Evolutionary conservation across 1,284 basidiomycete genomes (phyloP), one percentile per base, ranked within the genome.

Genomic region (Apiotrichum gracile): DNA sequence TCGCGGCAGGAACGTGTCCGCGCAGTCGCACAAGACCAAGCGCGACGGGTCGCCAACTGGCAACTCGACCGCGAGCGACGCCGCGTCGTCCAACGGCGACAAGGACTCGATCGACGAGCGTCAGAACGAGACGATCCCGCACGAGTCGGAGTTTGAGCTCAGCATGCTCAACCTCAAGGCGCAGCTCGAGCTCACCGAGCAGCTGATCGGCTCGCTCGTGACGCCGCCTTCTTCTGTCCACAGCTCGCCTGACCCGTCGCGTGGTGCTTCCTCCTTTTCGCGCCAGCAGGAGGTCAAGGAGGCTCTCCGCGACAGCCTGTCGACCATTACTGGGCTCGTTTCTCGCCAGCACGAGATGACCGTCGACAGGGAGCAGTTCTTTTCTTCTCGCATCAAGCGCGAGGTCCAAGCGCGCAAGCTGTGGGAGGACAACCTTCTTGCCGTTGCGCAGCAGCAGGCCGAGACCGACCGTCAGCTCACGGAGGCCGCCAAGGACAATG

Each of bases 391-490:
- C 54, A 78, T 90, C 16, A 78, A 80, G 60, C 78, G 80, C 21
- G 91, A 96, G 68, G 79, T 82, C 45, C 82, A 85, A 67, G 80
- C 88, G 25, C 83, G 87, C 66, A 81, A 78, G 29, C 79, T 93
- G 21, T 97, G 93, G 94, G 92, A 97, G 74, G 88, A 93, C 73
- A 93, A 89, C 72, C 77, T 97, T 67, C 83, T 86, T 48, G 82
- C 83, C 0, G 87, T 96, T 4, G 91, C 92, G 0, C 79, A 82
- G 52, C 90, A 96, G 69, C 91, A 93, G 38, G 90, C 90, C 61
- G 82, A 81, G 26, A 81, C 96, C 43, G 94, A 97, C 76, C 75
- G 78, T 57, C 88, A 91, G 76, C 80, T 91, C 49, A 67, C 66
- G 39, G 72, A 75, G 69, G 78, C 72, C 1, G 68, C 70, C 17